These are phyloP conservation scores for Durotheca rogersii DNA, from an alignment of 495 filamentous ascomycete genomes.

Conservation along the genomic window DNA sequence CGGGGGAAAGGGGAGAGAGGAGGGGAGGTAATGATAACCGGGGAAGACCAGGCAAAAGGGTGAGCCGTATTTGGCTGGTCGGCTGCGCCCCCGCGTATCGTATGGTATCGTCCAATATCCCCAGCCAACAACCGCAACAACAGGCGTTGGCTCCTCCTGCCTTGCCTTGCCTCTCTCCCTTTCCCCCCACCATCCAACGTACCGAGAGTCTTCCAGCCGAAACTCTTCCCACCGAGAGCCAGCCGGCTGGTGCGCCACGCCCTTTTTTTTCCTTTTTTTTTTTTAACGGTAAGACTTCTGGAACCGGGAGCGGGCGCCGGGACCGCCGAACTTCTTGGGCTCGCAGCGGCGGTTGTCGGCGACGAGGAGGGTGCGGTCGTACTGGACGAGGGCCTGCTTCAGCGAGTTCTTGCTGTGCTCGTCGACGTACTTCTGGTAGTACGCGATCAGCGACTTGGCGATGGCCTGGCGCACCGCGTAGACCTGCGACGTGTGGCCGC, in stretches of 20 bases:
- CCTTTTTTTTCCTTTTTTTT: too few species aligned
- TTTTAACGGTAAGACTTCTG: conserved; percentile 79
- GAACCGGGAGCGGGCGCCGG: conserved; percentile 92
- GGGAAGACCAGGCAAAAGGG: conserved; percentile 11
- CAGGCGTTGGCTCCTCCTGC: conserved; percentile 9
- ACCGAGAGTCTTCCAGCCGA: too few species aligned
- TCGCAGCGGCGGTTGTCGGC: conserved; percentile 95
- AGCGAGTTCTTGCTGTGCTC: conserved; percentile 99
- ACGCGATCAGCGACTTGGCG: conserved; percentile 95
- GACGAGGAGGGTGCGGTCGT: conserved; percentile 95
- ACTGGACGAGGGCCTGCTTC: conserved; percentile 90
- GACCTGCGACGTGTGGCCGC: conserved; percentile 96
- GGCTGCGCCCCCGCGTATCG: conserved; percentile 17
- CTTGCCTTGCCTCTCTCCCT: conserved; percentile 3
- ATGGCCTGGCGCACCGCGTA: conserved; percentile 99
- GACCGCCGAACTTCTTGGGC: conserved; percentile 91
- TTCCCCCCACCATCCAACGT: conserved; percentile 10
- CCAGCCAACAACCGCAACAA: conserved; percentile 19
- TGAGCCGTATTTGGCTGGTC: conserved; percentile 20
- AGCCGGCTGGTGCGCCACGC: too few species aligned
- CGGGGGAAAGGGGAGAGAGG: too few species aligned
- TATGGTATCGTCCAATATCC: conserved; percentile 16
- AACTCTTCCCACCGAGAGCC: too few species aligned
- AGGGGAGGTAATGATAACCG: neutral
- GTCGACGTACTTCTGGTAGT: conserved; percentile 99